These are phyloP conservation scores for Camelina sativa DNA, from an alignment of 345 rosid genomes.

Conservation along the genomic window DNA sequence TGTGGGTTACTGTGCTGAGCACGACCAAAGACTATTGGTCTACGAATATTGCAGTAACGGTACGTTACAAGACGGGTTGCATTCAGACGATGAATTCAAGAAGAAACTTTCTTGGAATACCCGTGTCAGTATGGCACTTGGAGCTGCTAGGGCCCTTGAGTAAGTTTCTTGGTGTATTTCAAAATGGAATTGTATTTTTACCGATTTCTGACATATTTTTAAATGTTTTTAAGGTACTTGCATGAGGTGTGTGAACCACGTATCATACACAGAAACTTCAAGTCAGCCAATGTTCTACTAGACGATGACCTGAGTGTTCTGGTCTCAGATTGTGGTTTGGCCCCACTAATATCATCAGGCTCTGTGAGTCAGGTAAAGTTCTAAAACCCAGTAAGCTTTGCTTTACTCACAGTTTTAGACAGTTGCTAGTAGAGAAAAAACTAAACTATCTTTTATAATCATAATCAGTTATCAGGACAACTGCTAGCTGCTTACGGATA, in stretches of 20 bases:
- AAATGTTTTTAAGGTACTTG: conserved; percentile 65
- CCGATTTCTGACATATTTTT: neutral
- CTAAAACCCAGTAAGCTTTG: conserved; percentile 20
- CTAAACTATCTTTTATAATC: conserved; percentile 37
- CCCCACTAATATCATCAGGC: conserved; percentile 79
- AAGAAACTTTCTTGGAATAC: conserved; percentile 75
- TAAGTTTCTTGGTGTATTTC: conserved; percentile 51
- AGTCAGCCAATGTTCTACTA: conserved; percentile 81
- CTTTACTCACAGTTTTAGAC: neutral
- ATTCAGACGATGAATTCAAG: conserved; percentile 79
- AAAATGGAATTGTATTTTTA: neutral
- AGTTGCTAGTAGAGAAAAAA: neutral
- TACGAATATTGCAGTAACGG: conserved; percentile 90
- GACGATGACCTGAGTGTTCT: conserved; percentile 80
- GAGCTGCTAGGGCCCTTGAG: conserved; percentile 96
- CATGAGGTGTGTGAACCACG: conserved; percentile 95
- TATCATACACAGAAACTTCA: conserved; percentile 86
- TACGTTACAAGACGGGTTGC: conserved; percentile 79
- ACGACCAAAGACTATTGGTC: conserved; percentile 85
- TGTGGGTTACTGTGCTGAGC: conserved; percentile 96
- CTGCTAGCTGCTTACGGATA: conserved; percentile 76
- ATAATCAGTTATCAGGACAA: conserved; percentile 88
- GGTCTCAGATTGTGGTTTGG: conserved; percentile 93
- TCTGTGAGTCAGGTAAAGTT: conserved; percentile 89
- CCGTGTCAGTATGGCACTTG: conserved; percentile 85